Evolutionary conservation across 257 asterid species (phyloP), one percentile per base, ranked within the genome.

Genomic region (Capsicum pubescens): DNA sequence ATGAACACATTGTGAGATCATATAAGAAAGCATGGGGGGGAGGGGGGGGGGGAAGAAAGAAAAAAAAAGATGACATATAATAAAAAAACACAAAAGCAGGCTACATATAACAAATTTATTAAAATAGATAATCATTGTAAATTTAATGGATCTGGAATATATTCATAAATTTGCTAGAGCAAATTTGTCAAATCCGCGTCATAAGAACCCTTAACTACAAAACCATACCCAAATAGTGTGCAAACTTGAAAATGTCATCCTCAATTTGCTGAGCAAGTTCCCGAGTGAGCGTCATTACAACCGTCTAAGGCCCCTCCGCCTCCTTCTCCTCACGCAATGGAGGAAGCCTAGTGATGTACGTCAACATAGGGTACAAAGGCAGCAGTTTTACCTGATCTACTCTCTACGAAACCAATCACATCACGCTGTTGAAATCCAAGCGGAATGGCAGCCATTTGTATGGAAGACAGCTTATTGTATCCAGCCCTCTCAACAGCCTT

Each of bases 361-460:
- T 84, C n/a, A 89, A 84, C 93, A 91, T 91, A 83, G 94, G 93
- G 93, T 54, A 91, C 93, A 88, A 91, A 91, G 61, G 91, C 93
- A 55, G 93, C 91, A 57, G 94, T 90, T 87, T 90, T 90, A 86
- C 94, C 94, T 9, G 92, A 90, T 69, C 94, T 92, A 19, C 92
- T 91, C 84, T 91, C 91, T 17, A 92, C 90, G 72, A 89, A 81
- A 0, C 92, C 93, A 63, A 89, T 89, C 16, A 91, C 92, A 9
- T 91, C 81, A 50, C 81, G 81, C 46, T 74, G 81, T 21, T 74
- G 81, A 74, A 74, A 61, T 50, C 81, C 61, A 74, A 74, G 81
- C 14, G 61, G 61, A 74, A 74, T 74, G n/a, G 81, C 61, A 74
- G 81, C 61, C 81, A 91, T 91, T 85, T 91, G 93, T 85, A 91